A percentile compares a stretch with the other conserved stretches of the same genome.
Conservation (phyloP, 129 eudicot genomes). For the Centaurea solstitialis region DNA sequence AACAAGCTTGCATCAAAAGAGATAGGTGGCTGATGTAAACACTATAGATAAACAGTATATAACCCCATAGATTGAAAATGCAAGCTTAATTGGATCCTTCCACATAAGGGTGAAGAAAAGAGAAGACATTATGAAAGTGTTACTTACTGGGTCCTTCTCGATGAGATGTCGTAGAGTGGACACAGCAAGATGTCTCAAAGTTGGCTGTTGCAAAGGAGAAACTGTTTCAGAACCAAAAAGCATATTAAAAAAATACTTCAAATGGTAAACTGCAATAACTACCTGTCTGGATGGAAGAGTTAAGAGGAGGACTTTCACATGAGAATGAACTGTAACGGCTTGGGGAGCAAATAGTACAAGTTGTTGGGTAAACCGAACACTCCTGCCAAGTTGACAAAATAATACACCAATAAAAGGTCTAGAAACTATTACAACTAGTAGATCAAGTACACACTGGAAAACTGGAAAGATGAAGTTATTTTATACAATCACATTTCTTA, state of each 20-base stretch:
- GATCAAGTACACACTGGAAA: neutral
- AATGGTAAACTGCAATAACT: constrained; percentile 6
- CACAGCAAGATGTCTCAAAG: constrained; percentile 85
- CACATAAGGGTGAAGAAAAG: constrained; percentile 6
- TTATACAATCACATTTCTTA: neutral
- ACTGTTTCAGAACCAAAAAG: constrained; percentile 25
- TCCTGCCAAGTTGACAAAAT: constrained; percentile 48
- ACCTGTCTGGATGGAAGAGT: constrained; percentile 99
- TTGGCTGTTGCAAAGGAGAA: constrained; percentile 64
- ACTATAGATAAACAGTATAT: neutral
- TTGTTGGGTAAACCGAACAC: constrained; percentile 92
- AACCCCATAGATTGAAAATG: neutral
- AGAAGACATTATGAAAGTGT: neutral
- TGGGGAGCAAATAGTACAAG: constrained; percentile 98
- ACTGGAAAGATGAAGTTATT: neutral
- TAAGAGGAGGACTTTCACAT: constrained; percentile 82
- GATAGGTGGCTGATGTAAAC: neutral
- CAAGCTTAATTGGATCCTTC: neutral
- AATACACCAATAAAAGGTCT: constrained; percentile 9
- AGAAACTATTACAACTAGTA: neutral
- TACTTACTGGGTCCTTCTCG: constrained; percentile 90
- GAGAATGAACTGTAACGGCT: constrained; percentile 91
- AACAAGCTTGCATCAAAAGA: constrained; percentile 18
- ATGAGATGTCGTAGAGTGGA: constrained; percentile 95
- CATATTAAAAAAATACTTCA: neutral